A percentile compares a stretch with the other conserved stretches of the same genome.
Conservation (phyloP, 1,284 basidiomycete genomes). For the Rhodotorula sp. region DNA sequence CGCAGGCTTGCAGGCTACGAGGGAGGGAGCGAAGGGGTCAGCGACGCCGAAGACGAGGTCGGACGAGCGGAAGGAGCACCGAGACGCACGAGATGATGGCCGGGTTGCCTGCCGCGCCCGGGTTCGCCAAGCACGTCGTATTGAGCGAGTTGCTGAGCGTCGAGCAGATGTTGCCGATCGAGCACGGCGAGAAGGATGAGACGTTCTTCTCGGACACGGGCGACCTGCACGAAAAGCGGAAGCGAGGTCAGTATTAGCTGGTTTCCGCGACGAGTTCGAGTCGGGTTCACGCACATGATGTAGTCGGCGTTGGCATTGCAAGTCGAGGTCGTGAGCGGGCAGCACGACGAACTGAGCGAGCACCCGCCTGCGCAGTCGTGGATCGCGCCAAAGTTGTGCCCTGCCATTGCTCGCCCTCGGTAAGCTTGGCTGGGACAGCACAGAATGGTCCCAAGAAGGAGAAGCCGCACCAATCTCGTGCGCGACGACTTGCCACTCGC, state of each 20-base stretch:
- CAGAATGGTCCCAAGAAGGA: too few relatives aligned
- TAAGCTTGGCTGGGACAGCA: too few relatives aligned
- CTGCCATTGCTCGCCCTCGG: constrained; percentile 58
- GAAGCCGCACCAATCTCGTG: constrained; percentile 70
- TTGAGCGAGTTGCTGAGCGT: constrained; percentile 50
- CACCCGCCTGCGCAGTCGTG: constrained; percentile 62
- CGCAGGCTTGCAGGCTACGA: constrained; percentile 57
- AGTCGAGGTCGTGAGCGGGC: constrained; percentile 63
- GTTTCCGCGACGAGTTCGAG: neutral
- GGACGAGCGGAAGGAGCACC: neutral
- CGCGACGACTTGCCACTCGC: constrained; percentile 72
- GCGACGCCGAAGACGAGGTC: too few relatives aligned
- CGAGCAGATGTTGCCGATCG: constrained; percentile 79
- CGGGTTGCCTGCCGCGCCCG: constrained; percentile 31
- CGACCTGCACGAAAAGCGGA: constrained; percentile 59
- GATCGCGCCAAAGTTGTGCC: constrained; percentile 89
- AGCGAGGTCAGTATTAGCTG: neutral
- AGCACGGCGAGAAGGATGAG: constrained; percentile 73
- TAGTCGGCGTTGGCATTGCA: constrained; percentile 66
- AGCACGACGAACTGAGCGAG: constrained; percentile 62
- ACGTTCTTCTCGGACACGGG: constrained; percentile 57
- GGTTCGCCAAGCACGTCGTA: constrained; percentile 44
- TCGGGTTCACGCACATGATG: constrained; percentile 62
- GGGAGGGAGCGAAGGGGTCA: too few relatives aligned
- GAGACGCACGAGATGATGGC: constrained; percentile 37